A percentile compares a stretch with the other conserved stretches of the same genome.
phyloP scores from a whole-genome alignment of 441 rosid genomes.

The Geranium incanum region DNA sequence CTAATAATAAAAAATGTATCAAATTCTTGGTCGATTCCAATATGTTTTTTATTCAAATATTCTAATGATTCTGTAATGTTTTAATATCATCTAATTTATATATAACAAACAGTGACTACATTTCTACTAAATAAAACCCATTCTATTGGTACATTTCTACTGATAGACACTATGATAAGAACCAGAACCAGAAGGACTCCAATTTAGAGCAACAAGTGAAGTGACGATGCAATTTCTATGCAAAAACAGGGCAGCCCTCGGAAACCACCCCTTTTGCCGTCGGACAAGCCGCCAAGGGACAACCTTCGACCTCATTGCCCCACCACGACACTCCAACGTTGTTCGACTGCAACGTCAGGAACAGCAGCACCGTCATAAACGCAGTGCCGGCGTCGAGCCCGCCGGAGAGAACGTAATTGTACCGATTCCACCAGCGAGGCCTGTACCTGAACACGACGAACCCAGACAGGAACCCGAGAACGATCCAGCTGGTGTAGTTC shows the following conservation, averaged over 20 bases:
- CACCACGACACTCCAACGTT: slow-evolving; percentile 45
- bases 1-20: too few relatives aligned
- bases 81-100: too few relatives aligned
- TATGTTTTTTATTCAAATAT: too few relatives aligned
- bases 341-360: slow-evolving; percentile 40
- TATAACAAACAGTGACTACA: too few relatives aligned
- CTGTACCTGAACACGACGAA: slow-evolving; percentile 42
- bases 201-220: not conserved
- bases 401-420: slow-evolving; percentile 62
- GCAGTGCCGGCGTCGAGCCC: slow-evolving; percentile 77
- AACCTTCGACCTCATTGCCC: slow-evolving; percentile 53
- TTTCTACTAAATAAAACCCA: too few relatives aligned
- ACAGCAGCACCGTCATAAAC: slow-evolving; percentile 54
- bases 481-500: slow-evolving; percentile 45
- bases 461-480: slow-evolving; percentile 51
- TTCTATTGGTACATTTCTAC: too few relatives aligned
- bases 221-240: not conserved
- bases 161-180: too few relatives aligned
- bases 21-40: too few relatives aligned
- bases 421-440: slow-evolving; percentile 57
- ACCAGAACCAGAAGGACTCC: too few relatives aligned
- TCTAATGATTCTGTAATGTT: too few relatives aligned
- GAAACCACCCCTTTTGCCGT: slow-evolving; percentile 48
- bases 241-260: slow-evolving; percentile 50
- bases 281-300: slow-evolving; percentile 59